Evolutionary conservation across 352 stramenopile genomes (phyloP), one percentile per base, ranked within the genome.

Genomic region (Phytophthora melonis): DNA sequence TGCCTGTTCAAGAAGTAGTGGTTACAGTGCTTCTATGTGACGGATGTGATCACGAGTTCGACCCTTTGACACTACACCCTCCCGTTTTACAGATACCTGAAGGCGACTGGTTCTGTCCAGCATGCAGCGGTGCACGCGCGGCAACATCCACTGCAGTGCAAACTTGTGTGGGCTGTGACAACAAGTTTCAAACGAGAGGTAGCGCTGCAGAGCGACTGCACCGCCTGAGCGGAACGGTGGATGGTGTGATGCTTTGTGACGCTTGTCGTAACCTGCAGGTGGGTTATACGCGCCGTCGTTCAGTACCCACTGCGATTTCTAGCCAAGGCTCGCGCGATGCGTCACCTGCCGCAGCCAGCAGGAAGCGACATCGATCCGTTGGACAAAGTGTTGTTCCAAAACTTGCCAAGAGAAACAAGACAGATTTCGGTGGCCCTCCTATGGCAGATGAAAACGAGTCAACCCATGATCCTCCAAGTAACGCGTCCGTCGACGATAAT

Each of bases 11-110:
- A 52, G 41, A 79, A 43, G 34, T 65, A 14, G 57, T 78, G 21
- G 71, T 88, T 30, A 89, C 77, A 3, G 45, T 93, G 21, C 65
- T 95, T 30, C 78, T 93, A 41, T 94, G 89, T 56, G 86, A 94
- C 36, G 83, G 85, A 0, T 95, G 87, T 49, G 86, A 92, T 53
- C 78, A 80, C 45, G 86, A 93, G 36, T 92, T 87, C 49, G 86
- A 93, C 32, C 68, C 87, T 18, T 64, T 66, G 32, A 63, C 69
- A 21, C 75, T 95, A 45, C 66, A 78, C 56, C 85, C 86, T 16
- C 83, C 86, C 14, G 58, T 88, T 3, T 32, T 80, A 1, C 63
- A 78, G 10, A 74, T 91, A 21, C 86, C 86, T 4, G 70, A 88
- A 36, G 79, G 79, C 5, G 79, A 89, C 27, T 90, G 83, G 83